Evolutionary conservation across 1,284 basidiomycete species (phyloP).

Genomic region (Apiotrichum sp.): DNA sequence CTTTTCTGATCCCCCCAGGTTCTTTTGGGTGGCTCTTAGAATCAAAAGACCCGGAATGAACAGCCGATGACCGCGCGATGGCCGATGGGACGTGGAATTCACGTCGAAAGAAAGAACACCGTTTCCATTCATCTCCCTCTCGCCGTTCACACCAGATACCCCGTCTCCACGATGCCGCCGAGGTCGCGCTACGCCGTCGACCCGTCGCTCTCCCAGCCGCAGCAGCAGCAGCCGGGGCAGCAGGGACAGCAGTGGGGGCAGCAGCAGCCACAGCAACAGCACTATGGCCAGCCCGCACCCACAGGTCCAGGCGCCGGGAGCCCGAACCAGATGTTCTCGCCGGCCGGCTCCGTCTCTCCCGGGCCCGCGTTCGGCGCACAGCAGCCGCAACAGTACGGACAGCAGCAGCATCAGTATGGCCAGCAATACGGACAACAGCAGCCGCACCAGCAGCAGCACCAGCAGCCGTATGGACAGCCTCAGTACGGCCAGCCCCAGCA

Average conservation of each 20-base stretch:
- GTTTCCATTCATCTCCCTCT: background rate
- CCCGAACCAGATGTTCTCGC: background rate
- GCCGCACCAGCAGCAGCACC: constrained; percentile 9
- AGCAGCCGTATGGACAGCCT: constrained; percentile 2
- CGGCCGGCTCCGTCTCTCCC: background rate
- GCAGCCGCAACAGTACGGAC: no score
- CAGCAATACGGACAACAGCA: constrained; percentile 16
- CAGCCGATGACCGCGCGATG: no score
- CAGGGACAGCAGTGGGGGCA: constrained; percentile 15
- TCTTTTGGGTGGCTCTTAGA: no score
- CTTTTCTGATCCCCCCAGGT: no score
- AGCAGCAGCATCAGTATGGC: constrained; percentile 8
- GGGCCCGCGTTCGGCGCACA: no score
- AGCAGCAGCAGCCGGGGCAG: constrained; percentile 11
- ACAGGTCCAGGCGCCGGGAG: background rate
- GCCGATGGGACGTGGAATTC: background rate
- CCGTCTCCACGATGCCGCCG: constrained; percentile 30
- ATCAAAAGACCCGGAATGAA: no score
- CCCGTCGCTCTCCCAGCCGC: constrained; percentile 36
- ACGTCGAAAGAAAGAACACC: background rate
- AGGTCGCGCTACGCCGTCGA: constrained; percentile 45
- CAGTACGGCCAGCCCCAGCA: constrained; percentile 2
- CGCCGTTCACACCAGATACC: background rate
- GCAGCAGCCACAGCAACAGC: constrained; percentile 18
- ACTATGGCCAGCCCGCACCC: background rate